Evolutionary conservation across 805 yeast genomes (phyloP), one percentile per base, ranked within the genome.

Genomic region (Candida fluviatilis): DNA sequence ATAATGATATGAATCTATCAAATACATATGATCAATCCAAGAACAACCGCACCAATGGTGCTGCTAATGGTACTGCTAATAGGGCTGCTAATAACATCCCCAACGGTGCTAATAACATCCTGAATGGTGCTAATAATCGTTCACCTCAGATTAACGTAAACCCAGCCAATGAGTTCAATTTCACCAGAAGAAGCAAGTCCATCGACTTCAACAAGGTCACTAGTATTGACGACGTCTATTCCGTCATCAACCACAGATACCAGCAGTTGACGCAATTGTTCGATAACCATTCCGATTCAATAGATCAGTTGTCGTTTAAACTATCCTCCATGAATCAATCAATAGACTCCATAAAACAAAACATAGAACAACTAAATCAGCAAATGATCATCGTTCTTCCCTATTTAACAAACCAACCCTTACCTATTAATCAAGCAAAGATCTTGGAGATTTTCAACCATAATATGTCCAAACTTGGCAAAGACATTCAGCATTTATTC

Each of bases 401-500:
- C 14, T 39, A 37, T 31, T n/a, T 31, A 25, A 6, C 38, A 27
- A 33, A 25, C 15, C 15, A 21, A 18, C 29, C 25, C 4, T 5
- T 26, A 13, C 15, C 29, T 13, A 13, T 26, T 10, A 44, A 36
- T 23, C 48, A 41, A 25, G 31, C 14, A 29, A 52, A 48, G 36
- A 34, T 54, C 17, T 37, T 50, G 21, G 57, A 52, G 25, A 26
- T 52, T 10, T 49, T 55, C 38, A 40, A 43, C 23, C 52, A 48
- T 28, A 52, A 51, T 38, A 41, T 54, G 18, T 38, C 39, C 25
- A 42, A 41, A 28, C 37, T 55, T 21, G 46, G 50, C 23, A 54
- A 52, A 35, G 58, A 54, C 17, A 52, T 54, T 23, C 56, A 53
- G 29, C 51, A 44, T 13, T 34, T 52, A 14, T 34, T 21, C 35